Percentiles rank a stretch among this genome's conserved stretches.
phyloP scores from a whole-genome alignment of 2,329 filamentous ascomycete species.

The Neofusicoccum kwambonambiense region DNA sequence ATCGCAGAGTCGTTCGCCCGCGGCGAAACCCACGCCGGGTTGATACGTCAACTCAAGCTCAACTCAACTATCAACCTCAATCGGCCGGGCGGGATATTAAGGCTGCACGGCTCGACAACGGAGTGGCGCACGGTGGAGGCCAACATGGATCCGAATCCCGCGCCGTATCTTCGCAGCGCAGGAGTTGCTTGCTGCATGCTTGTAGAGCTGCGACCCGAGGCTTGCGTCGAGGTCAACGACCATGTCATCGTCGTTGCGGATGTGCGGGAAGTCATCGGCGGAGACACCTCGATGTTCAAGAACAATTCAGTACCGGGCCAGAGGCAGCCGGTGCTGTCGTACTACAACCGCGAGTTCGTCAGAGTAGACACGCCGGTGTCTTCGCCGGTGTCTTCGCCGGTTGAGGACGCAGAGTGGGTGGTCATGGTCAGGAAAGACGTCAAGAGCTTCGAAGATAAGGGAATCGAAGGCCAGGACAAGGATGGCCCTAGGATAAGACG shows the following conservation, averaged over 20 bases:
- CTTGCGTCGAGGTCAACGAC: slow-evolving; percentile 43
- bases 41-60: slow-evolving; percentile 22
- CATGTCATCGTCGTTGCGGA: slow-evolving; percentile 50
- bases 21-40: slow-evolving; percentile 24
- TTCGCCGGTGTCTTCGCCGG: too few species aligned
- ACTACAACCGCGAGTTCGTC: neutral
- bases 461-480: too few species aligned
- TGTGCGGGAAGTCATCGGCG: neutral
- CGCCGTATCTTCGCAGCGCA: neutral
- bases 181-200: slow-evolving; percentile 26
- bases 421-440: too few species aligned
- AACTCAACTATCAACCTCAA: neutral
- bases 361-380: too few species aligned
- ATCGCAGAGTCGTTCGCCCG: slow-evolving; percentile 31
- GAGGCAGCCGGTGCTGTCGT: neutral
- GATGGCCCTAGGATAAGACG: too few species aligned
- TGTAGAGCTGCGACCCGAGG: slow-evolving; percentile 37
- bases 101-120: neutral
- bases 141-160: neutral
- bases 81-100: neutral
- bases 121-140: neutral
- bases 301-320: neutral
- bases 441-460: too few species aligned
- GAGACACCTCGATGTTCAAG: neutral
- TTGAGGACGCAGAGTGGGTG: too few species aligned